Base-by-base conservation (phyloP, 805 yeast species). In the Pichia exigua region DNA sequence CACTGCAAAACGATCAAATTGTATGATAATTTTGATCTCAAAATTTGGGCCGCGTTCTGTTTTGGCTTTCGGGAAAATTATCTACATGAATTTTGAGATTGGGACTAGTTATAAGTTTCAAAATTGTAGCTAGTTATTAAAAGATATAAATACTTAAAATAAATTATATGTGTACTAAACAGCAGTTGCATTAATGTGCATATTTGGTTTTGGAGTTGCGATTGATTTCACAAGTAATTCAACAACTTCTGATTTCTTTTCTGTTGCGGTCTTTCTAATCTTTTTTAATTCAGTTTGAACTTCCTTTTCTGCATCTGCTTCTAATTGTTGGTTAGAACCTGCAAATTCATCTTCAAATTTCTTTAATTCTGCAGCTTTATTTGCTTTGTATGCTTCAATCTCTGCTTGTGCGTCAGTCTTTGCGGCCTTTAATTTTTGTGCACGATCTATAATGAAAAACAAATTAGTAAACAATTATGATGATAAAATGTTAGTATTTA, bases 371-470 rank as follows among this genome's bases (percentile, higher is more conserved):
- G 71, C 73, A 57, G 91, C 97, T 74, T 91, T 92, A 67, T 82
- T 79, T 47, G 75, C 67, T 76, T 87, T 91, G 79, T 94, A 94
- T 51, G 81, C 83, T 58, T 83, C 86, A 62, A 94, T 88, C 70
- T 94, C 99, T 51, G 76, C 73, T 57, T 89, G 85, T 39, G 99
- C 99, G 68, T 94, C 98, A 24, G 84, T 73, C 74, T 90, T 92
- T 49, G 98, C 96, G 45, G 94, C 91, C 79, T 92, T 94, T 67
- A 94, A 78, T 59, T 90, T 86, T 59, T 81, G 84, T 42, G 94
- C 78, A 71, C 96, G 88, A 74, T 85, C 81, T 75, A 44, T 54
- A 40, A 18, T 18, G n/a, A 15, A 15, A 45, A 15, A 21, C 5
- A 38, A 21, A 9, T 28, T 4, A 41, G 54, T 39, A 28, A 12